Base-by-base conservation (phyloP, 495 filamentous ascomycete genomes). In the Pyrenula massariospora region DNA sequence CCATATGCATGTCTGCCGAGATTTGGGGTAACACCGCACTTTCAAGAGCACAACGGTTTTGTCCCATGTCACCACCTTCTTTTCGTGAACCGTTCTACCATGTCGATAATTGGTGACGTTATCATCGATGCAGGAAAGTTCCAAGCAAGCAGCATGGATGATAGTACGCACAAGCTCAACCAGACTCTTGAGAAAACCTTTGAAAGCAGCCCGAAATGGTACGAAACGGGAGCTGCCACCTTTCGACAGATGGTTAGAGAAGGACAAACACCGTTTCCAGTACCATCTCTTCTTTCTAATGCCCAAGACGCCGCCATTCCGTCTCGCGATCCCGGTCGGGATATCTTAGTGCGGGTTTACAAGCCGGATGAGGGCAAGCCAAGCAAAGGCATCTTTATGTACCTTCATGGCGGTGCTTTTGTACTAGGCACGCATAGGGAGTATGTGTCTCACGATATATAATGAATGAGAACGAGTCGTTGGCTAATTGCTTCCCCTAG, bases 321-420 rank as follows among this genome's bases (percentile, higher is more conserved):
- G 19, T 81, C 77, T 0, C 66, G 78, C 3, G 75, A 82, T 11
- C 12, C 65, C 2, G 71, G 69, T 3, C 67, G 77, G 52, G 54
- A 67, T 21, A 78, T 82, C 20, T 69, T 73, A 5, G 76, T 71
- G 47, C 72, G 79, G 23, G 55, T 80, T 5, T 70, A 78, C 56
- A 69, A 64, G 56, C 77, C 77, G 8, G 65, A 67, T 15, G 68
- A 68, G 52, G 70, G 69, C n/a, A 56, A 62, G 31, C 62, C 67
- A 23, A 63, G 67, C 5, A 73, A 73, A 53, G 79, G 74, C 12
- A 62, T 77, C 11, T 69, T 76, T 53, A 57, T 79, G 59, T 76
- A 81, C 57, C 71, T 80, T 42, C 80, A 81, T 63, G 80, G 80
- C 25, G 77, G 79, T 25, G 79, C 80, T 10, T 78, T 68, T 65